Evolutionary conservation across 805 yeast genomes (phyloP).

Genomic region (Yamadazyma olivae): DNA sequence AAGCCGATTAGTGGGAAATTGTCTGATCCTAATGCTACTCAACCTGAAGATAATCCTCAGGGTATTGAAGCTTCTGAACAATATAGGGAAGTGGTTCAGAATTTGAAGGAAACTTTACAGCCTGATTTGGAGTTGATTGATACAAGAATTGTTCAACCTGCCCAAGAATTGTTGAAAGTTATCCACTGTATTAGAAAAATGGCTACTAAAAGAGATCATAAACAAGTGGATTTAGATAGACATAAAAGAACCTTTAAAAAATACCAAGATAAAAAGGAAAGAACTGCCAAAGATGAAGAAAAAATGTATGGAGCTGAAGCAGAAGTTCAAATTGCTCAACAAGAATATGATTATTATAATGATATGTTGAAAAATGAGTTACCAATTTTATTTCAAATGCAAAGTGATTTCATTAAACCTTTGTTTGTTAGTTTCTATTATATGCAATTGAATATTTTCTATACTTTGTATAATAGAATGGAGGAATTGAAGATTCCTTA

Average conservation of each 20-base stretch:
- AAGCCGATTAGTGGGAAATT: constrained; percentile 93
- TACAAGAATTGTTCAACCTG: constrained; percentile 83
- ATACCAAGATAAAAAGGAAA: constrained; percentile 78
- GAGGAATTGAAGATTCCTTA: constrained; percentile 97
- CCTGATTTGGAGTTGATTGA: constrained; percentile 95
- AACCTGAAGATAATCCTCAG: constrained; percentile 93
- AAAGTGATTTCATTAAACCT: constrained; percentile 90
- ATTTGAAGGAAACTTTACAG: constrained; percentile 77
- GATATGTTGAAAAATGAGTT: constrained; percentile 89
- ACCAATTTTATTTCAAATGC: constrained; percentile 83
- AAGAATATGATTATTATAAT: constrained; percentile 94
- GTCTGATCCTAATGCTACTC: constrained; percentile 82
- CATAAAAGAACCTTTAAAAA: constrained; percentile 67
- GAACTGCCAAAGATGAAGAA: constrained; percentile 87
- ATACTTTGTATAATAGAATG: constrained; percentile 86
- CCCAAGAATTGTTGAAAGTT: constrained; percentile 82
- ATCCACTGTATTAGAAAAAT: constrained; percentile 84
- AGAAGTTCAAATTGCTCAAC: constrained; percentile 85
- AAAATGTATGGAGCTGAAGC: constrained; percentile 85
- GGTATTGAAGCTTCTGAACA: constrained; percentile 94
- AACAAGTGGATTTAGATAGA: constrained; percentile 91
- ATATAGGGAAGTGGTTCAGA: constrained; percentile 83
- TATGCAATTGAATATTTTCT: constrained; percentile 97
- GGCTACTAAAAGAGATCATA: constrained; percentile 94
- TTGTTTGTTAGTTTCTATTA: constrained; percentile 90